Evolutionary conservation across 2,329 filamentous ascomycete genomes (phyloP).

Genomic region (Cadophora sp.): DNA sequence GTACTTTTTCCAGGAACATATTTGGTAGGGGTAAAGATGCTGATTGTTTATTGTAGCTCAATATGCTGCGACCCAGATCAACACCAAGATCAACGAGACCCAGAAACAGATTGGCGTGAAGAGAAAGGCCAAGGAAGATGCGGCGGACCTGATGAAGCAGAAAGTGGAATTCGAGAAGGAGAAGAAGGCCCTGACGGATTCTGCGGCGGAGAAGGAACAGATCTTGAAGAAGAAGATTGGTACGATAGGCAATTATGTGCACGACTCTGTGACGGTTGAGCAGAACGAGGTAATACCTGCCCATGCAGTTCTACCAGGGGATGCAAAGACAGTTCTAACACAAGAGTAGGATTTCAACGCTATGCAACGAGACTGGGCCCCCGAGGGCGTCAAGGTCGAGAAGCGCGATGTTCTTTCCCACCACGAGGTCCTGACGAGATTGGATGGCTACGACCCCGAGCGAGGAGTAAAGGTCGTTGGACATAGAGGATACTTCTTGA

Average conservation of each 20-base stretch:
- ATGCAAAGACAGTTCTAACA: constrained; percentile 15
- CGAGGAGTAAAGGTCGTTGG: constrained; percentile 93
- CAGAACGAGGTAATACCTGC: constrained; percentile 70
- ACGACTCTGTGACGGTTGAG: constrained; percentile 83
- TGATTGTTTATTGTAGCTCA: constrained; percentile 56
- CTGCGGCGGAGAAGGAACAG: constrained; percentile 76
- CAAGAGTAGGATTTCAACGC: constrained; percentile 74
- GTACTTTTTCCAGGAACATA: constrained; percentile 35
- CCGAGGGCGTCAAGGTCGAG: constrained; percentile 74
- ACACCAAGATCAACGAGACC: constrained; percentile 83
- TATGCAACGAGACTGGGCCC: constrained; percentile 79
- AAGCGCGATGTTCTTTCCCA: constrained; percentile 85
- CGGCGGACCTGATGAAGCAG: constrained; percentile 77
- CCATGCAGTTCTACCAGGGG: background rate
- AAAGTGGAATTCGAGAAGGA: constrained; percentile 81
- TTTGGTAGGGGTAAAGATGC: background rate
- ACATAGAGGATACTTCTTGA: constrained; percentile 92
- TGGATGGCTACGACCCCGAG: constrained; percentile 93
- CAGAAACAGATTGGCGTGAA: constrained; percentile 91
- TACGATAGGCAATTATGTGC: constrained; percentile 89
- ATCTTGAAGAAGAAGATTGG: constrained; percentile 79
- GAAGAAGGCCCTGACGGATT: constrained; percentile 80
- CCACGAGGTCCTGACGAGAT: constrained; percentile 87
- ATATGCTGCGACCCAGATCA: constrained; percentile 81
- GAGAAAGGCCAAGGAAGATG: constrained; percentile 95